These are phyloP conservation scores for Monilinia polystroma DNA, from an alignment of 2,329 filamentous ascomycete genomes.

Conservation along the genomic window DNA sequence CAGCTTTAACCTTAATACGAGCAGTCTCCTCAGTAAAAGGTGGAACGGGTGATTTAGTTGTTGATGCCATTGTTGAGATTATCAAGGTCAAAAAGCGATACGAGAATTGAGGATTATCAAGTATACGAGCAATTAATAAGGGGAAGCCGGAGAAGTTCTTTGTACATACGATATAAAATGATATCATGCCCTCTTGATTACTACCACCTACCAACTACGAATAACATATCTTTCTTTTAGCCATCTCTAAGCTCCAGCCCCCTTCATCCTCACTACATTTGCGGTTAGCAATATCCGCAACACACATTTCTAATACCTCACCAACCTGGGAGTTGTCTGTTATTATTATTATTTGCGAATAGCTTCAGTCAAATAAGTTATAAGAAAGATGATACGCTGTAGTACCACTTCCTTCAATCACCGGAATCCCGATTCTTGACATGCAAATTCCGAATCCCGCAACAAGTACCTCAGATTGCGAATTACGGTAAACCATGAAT, in stretches of 20 bases:
- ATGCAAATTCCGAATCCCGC: too few species aligned
- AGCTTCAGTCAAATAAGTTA: not conserved
- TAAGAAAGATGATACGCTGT: too few species aligned
- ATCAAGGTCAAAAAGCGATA: not conserved
- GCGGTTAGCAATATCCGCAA: not conserved
- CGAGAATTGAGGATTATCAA: not conserved
- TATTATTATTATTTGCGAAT: not conserved
- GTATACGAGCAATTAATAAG: not conserved
- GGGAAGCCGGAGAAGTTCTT: not conserved
- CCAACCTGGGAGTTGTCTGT: not conserved
- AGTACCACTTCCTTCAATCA: not conserved
- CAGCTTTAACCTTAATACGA: slow-evolving; percentile 74
- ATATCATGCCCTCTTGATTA: slow-evolving; percentile 1
- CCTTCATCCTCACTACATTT: not conserved
- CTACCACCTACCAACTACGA: not conserved
- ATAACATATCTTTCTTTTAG: not conserved
- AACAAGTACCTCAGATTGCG: too few species aligned
- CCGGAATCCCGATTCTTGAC: not conserved
- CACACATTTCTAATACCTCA: too few species aligned
- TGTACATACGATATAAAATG: not conserved
- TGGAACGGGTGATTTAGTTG: slow-evolving; percentile 52
- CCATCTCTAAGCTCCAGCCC: not conserved
- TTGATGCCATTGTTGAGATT: slow-evolving; percentile 22
- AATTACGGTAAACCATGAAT: too few species aligned
- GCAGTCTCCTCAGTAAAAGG: slow-evolving; percentile 77